Evolutionary conservation across 179 eudicot genomes (phyloP), one percentile per base, ranked within the genome.

Genomic region (Vitellaria paradoxa): DNA sequence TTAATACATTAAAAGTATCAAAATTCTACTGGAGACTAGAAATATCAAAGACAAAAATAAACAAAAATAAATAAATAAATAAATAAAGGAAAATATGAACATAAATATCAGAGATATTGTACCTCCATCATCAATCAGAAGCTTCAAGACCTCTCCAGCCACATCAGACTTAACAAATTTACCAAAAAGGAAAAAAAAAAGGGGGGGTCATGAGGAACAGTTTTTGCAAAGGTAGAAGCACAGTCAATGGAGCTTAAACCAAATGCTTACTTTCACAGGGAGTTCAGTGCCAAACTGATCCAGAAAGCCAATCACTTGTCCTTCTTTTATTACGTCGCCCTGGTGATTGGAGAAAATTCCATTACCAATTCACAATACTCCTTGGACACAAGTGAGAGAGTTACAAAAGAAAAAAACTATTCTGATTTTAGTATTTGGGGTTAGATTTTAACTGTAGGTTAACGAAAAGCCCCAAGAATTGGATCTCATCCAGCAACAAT

Each of bases 311-410:
- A 96, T 86, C 14, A 85, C 83, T 84, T 96, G 97, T 72, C 98
- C 99, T 85, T 91, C 97, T 82, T 88, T 89, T 81, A 96, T 89
- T 72, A 89, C 11, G 78, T 89, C 99, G 52, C 99, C 99, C 99
- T 95, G 83, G 67, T 56, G 49, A 69, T 55, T 53, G 3, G 6
- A 56, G 9, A 52, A 52, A 68, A 46, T n/a, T 17, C n/a, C 0
- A 30, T 78, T 50, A 78, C n/a, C 65, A 24, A 23, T 40, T 24
- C 63, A 55, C 9, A 9, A 30, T 30, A 30, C 37, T 30, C 37
- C 37, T 30, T 2, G 2, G 37, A 30, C 37, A 30, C 1, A 30
- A 30, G 37, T 30, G 37, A 30, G 37, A 30, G 37, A 30, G 37
- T 30, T 30, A 30, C 2, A 30, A 30, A 30, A 30, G 37, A 30